phyloP scores from a whole-genome alignment of 768 basidiomycete genomes.

The Bullera alba region DNA sequence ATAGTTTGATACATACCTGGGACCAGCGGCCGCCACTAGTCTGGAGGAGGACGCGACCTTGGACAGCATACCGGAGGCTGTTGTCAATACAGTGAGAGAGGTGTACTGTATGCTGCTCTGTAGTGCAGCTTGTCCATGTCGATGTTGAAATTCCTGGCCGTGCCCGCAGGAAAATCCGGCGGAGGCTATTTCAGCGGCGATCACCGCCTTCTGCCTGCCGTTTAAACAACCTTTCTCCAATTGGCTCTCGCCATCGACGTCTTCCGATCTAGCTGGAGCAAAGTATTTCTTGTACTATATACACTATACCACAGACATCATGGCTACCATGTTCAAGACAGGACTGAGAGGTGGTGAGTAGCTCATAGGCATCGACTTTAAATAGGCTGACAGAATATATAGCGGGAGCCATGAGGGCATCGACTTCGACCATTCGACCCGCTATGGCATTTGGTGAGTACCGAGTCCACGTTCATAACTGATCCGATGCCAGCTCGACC shows the following conservation, averaged over 20 bases:
- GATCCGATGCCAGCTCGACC: conserved; percentile 20
- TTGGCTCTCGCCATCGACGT: neutral
- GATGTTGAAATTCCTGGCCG: too few species aligned
- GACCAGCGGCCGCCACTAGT: too few species aligned
- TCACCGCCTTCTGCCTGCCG: neutral
- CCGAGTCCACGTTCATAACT: neutral
- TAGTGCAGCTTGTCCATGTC: too few species aligned
- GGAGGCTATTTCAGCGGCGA: too few species aligned
- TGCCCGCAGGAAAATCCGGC: too few species aligned
- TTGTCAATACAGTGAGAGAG: too few species aligned
- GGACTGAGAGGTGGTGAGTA: conserved; percentile 17
- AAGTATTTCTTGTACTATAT: neutral
- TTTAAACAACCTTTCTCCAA: neutral
- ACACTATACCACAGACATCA: conserved; percentile 3
- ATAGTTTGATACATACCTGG: too few species aligned
- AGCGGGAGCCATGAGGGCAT: neutral
- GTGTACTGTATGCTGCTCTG: too few species aligned
- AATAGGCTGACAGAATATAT: neutral
- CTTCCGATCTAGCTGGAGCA: neutral
- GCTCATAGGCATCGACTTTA: neutral
- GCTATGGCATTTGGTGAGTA: conserved; percentile 14
- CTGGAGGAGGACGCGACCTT: too few species aligned
- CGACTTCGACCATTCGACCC: conserved; percentile 9
- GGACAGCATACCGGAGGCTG: too few species aligned
- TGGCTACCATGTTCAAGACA: conserved; percentile 18